Conservation (phyloP, 257 asterid species). For the Solanum ossicruentum region DNA sequence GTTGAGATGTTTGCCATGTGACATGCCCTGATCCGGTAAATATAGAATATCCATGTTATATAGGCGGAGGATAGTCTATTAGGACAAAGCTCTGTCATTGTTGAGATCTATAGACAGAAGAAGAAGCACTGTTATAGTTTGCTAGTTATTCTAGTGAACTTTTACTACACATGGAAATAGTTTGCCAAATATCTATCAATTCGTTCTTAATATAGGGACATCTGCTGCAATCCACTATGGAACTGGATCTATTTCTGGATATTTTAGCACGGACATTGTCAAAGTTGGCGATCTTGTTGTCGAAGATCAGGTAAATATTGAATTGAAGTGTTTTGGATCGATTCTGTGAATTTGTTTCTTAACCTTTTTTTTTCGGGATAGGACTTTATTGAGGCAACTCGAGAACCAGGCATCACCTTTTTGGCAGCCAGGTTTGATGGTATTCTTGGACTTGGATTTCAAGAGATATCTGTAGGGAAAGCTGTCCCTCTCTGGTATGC, state of each 20-base stretch:
- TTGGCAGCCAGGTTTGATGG: slow-evolving; percentile 92
- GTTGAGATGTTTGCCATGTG: background rate
- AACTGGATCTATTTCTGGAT: slow-evolving; percentile 88
- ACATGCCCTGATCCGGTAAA: background rate
- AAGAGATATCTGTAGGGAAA: slow-evolving; percentile 75
- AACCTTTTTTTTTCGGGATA: slow-evolving; percentile 7
- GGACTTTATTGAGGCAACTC: slow-evolving; percentile 88
- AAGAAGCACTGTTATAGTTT: background rate
- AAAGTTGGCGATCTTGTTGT: slow-evolving; percentile 56
- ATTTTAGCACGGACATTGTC: slow-evolving; percentile 62
- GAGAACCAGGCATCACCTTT: slow-evolving; percentile 71
- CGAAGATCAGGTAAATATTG: slow-evolving; percentile 48
- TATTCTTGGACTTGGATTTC: slow-evolving; percentile 89
- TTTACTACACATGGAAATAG: background rate
- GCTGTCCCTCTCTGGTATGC: slow-evolving; percentile 78
- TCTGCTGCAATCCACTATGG: slow-evolving; percentile 81
- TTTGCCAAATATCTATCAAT: background rate
- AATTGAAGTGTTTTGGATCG: background rate
- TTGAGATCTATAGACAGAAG: background rate
- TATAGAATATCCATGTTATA: background rate
- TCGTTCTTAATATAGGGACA: slow-evolving; percentile 44
- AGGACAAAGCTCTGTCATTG: background rate
- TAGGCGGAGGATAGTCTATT: background rate
- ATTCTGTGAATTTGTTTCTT: background rate
- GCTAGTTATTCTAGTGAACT: background rate